phyloP scores from a whole-genome alignment of 1,284 basidiomycete species.

The Ceratobasidium sp. region DNA sequence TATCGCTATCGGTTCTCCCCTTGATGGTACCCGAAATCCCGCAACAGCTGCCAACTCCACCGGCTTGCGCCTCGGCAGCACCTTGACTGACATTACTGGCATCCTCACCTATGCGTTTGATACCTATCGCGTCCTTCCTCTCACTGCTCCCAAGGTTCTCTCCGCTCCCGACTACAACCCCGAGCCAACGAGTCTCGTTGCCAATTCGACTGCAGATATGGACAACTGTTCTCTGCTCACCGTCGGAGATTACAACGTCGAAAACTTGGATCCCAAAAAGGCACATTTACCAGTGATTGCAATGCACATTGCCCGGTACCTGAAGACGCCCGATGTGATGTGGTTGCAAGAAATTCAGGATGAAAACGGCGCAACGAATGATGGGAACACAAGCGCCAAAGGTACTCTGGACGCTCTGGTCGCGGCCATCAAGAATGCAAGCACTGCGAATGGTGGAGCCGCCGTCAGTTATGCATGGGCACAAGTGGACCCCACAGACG shows the following conservation, averaged over 20 bases:
- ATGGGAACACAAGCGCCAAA: slow-evolving; percentile 69
- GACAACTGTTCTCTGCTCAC: slow-evolving; percentile 62
- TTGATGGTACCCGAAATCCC: slow-evolving; percentile 71
- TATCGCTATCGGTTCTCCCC: slow-evolving; percentile 67
- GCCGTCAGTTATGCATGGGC: slow-evolving; percentile 64
- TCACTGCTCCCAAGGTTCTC: slow-evolving; percentile 55
- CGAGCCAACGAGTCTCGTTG: slow-evolving; percentile 60
- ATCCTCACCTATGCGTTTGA: slow-evolving; percentile 53
- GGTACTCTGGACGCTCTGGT: slow-evolving; percentile 67
- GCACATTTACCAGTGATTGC: slow-evolving; percentile 66
- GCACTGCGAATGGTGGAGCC: slow-evolving; percentile 57
- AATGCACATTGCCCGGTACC: slow-evolving; percentile 66
- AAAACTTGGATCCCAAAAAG: slow-evolving; percentile 70
- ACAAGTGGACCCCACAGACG: slow-evolving; percentile 37
- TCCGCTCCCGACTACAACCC: slow-evolving; percentile 59
- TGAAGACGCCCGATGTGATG: slow-evolving; percentile 71
- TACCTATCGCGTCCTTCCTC: slow-evolving; percentile 28
- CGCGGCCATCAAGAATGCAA: slow-evolving; percentile 63
- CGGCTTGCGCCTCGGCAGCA: slow-evolving; percentile 62
- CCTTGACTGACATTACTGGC: slow-evolving; percentile 68
- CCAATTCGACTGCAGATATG: slow-evolving; percentile 54
- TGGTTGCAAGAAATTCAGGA: slow-evolving; percentile 79
- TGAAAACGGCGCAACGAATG: slow-evolving; percentile 68
- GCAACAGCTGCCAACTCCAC: slow-evolving; percentile 52
- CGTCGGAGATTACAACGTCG: slow-evolving; percentile 75